Conservation (phyloP, 139 green algal species). For the Chlorella vulgaris region DNA sequence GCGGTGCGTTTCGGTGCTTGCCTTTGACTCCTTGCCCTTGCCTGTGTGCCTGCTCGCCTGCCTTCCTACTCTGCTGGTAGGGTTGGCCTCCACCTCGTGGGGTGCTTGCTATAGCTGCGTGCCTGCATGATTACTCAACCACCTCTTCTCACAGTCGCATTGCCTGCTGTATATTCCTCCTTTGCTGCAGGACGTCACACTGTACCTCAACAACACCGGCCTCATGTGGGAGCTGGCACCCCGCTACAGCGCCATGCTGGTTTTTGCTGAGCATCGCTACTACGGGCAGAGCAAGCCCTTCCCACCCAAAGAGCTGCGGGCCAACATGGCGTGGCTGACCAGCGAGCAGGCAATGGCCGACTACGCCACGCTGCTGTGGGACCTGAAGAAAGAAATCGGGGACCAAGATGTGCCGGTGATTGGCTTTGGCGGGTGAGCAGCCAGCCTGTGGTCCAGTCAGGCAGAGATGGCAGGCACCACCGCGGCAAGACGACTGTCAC, state of each 20-base stretch:
- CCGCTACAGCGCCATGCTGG: constrained; percentile 47
- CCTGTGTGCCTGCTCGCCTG: no score
- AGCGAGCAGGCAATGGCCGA: constrained; percentile 77
- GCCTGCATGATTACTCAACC: no score
- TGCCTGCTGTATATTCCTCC: neutral
- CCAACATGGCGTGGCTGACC: constrained; percentile 64
- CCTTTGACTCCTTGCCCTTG: no score
- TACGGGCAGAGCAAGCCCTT: constrained; percentile 53
- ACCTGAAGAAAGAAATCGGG: constrained; percentile 46
- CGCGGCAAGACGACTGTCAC: no score
- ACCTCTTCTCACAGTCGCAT: no score
- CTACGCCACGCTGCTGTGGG: constrained; percentile 68
- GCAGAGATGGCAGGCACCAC: no score
- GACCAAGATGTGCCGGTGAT: constrained; percentile 62
- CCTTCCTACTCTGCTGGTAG: no score
- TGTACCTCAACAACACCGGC: constrained; percentile 65
- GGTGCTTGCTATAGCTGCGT: no score
- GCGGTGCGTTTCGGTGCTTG: neutral
- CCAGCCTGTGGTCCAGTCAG: no score
- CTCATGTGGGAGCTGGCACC: constrained; percentile 72
- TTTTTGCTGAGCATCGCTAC: constrained; percentile 65
- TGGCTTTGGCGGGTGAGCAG: constrained; percentile 73
- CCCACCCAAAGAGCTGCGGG: constrained; percentile 11
- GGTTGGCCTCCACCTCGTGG: no score
- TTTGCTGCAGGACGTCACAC: constrained; percentile 65